Base-by-base conservation (phyloP, 2,329 filamentous ascomycete genomes). In the Xylariales sp. region DNA sequence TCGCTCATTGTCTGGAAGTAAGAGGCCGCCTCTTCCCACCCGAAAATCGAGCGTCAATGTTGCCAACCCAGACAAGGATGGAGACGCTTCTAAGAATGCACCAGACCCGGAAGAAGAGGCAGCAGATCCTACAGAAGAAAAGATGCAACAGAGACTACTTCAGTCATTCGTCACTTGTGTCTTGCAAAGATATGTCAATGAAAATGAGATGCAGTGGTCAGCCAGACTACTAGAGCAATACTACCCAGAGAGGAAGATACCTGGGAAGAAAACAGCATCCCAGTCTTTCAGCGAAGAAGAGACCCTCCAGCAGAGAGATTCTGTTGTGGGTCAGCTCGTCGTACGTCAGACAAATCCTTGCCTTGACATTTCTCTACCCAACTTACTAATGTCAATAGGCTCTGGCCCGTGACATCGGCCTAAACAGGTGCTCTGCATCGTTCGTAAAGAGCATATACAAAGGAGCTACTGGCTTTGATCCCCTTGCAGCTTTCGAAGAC, bases 111-210 rank as follows among this genome's bases (percentile, higher is more conserved):
- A 83, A 59, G 77, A 74, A 3, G 68, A 74, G 64, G 63, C 70
- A 57, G 56, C 66, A 27, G 70, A 73, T 33, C 70, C 71, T 5
- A 69, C 71, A 25, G 85, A 90, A 58, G 66, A 66, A 2, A 74
- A 71, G 7, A 66, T 89, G 46, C 78, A 84, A 53, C 69, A 70
- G 25, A 78, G 75, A 43, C 66, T 91, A 12, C 63, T 91, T 18
- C 82, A 88, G 55, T 81, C 82, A 1, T 90, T 93, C 59, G 71
- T 88, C n/a, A 88, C 84, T 0, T 85, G 86, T 56, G 66, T 90
- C 14, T 64, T 90, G 9, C 86, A 90, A 57, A 76, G 83, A 33
- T 91, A 88, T 50, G 73, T 87, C 46, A 80, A 80, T 49, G 67
- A 64, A 5, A 75, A 80, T 49, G 66, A 68, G 18, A 59, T 84